Base-by-base conservation (phyloP, 139 green algal genomes). In the Raphidocelis subcapitata region DNA sequence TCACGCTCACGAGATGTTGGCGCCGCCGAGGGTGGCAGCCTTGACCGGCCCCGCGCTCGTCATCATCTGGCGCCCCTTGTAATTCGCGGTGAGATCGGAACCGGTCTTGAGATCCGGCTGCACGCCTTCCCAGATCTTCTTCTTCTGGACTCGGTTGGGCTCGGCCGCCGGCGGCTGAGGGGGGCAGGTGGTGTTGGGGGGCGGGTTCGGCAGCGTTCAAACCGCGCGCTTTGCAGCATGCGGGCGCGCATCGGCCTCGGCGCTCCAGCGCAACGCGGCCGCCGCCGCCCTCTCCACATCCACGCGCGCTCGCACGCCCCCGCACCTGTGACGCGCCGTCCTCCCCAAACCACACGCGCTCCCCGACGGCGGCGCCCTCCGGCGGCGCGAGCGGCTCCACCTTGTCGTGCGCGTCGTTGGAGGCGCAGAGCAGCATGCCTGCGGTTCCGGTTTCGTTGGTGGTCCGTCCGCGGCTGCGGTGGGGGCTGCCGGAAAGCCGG, bases 341-440 rank as follows among this genome's bases (percentile, higher is more conserved):
- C 47, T 86, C 84, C 32, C 81, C 85, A 49, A 93, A 94, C 61
- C 74, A 89, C 12, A 96, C 64, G 3, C 92, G 82, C 80, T 97
- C 91, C 0, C 92, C 92, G 3, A 86, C 67, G 33, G 61, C 52
- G 21, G 92, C 83, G 18, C 73, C 90, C 5, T 75, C 81, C 5
- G 90, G 91, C 4, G 91, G 87, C 5, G 41, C 44, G 21, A 97
- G 67, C 5, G 88, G 91, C 80, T 96, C 86, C 55, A 97, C 92
- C 44, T 24, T 32, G 18, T 89, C 83, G 67, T 97, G 86, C n/a
- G 76, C 76, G 0, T 83, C 83, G 67, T 95, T 84, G 41, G 76
- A 90, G 3, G 92, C 92, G 57, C 82, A 89, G 28, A 97, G 80
- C 52, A 97, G 74, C 92, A 96, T 96, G 74, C 89, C n/a, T n/a